Percentiles rank a stretch among this genome's conserved stretches.
Conservation (phyloP, 1,284 basidiomycete species). For the Termitomyces sp. region DNA sequence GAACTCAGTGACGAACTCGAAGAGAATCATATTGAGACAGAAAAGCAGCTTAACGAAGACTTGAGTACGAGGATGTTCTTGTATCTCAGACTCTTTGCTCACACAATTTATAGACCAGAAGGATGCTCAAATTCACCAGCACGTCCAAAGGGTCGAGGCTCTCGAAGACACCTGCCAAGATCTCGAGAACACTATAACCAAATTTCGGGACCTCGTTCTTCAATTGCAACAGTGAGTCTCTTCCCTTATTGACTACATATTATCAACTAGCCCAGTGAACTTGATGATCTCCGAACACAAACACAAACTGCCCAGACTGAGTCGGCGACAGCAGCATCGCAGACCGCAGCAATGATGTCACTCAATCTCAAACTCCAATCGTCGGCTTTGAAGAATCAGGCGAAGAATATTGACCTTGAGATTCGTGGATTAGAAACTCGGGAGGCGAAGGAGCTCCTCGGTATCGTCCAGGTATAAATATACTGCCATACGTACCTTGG, state of each 20-base stretch:
- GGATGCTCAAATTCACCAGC: slow-evolving; percentile 67
- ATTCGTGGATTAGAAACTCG: slow-evolving; percentile 77
- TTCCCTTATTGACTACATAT: background rate
- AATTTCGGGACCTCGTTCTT: slow-evolving; percentile 87
- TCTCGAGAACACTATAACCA: slow-evolving; percentile 80
- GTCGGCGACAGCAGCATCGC: slow-evolving; percentile 67
- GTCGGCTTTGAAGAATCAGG: slow-evolving; percentile 83
- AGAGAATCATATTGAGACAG: slow-evolving; percentile 93
- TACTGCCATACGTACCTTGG: background rate
- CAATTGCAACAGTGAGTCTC: slow-evolving; percentile 69
- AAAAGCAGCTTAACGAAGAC: slow-evolving; percentile 88
- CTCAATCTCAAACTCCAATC: slow-evolving; percentile 91
- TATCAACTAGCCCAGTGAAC: slow-evolving; percentile 51
- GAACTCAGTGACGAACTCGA: slow-evolving; percentile 97
- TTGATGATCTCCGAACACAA: slow-evolving; percentile 75
- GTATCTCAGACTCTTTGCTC: slow-evolving; percentile 2
- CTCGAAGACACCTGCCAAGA: slow-evolving; percentile 81
- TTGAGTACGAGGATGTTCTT: slow-evolving; percentile 51
- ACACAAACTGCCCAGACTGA: slow-evolving; percentile 82
- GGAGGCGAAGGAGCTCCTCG: slow-evolving; percentile 74
- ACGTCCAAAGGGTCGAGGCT: slow-evolving; percentile 54
- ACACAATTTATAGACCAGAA: slow-evolving; percentile 52
- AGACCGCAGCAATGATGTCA: slow-evolving; percentile 84
- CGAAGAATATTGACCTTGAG: slow-evolving; percentile 84
- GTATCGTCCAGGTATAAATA: slow-evolving; percentile 54